Base-by-base conservation (phyloP, 1,284 basidiomycete genomes). In the Wallemia mellicola region DNA sequence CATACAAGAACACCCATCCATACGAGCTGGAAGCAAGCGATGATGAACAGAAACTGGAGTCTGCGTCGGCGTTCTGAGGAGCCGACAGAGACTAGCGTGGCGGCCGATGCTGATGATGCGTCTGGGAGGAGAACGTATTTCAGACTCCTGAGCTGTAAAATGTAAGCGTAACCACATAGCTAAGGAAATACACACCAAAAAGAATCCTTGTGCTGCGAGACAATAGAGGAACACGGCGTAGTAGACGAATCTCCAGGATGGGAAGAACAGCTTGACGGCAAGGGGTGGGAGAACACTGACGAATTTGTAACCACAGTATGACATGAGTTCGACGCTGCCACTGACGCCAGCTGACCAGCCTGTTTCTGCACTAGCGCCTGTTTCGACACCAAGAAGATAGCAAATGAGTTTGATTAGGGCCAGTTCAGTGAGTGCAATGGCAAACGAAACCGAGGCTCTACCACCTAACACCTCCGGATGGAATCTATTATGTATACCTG, bases 281-380 rank as follows among this genome's bases (percentile, higher is more conserved):
- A 87, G 69, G 1, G 80, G 79, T 17, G 80, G 68, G 61, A 86
- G 84, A 19, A 86, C 82, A 1, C 83, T 86, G 56, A 96, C 86
- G 66, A 98, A 98, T 69, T 98, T 98, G 74, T 98, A 98, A 0
- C 94, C 92, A 2, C 82, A 83, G 68, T 95, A 98, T 2, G 74
- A 73, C 17, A 76, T 68, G 60, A 78, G 65, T 63, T 78, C 76
- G 30, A 74, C 57, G 77, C 59, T 61, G 25, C 83, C 61, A 81
- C 71, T 60, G 79, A 74, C 70, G 80, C 84, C 3, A 81, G 72
- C 15, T n/a, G 82, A 77, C 62, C 81, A 79, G 25, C 78, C 78
- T 11, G 80, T 76, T 11, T 80, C 80, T 60, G 81, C 79, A 17
- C 28, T 30, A 22, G 7, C n/a, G n/a, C 9, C 7, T 2, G 55